phyloP scores from a whole-genome alignment of 805 yeast genomes.

The Zygosaccharomyces lentus region DNA sequence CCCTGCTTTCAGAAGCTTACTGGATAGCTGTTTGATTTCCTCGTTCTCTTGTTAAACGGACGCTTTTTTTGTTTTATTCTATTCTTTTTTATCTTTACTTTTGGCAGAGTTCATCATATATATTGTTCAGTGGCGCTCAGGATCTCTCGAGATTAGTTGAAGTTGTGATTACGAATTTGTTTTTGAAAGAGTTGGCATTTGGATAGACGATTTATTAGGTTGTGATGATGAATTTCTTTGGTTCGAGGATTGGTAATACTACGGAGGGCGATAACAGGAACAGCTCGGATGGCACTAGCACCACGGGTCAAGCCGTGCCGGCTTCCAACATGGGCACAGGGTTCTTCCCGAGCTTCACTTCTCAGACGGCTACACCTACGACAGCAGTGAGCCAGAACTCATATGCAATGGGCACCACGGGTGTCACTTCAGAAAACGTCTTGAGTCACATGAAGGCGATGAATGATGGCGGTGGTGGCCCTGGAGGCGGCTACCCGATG shows the following conservation, averaged over 20 bases:
- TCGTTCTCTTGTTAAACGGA: slow-evolving; percentile 2
- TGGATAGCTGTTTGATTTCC: not conserved
- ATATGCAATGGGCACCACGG: slow-evolving; percentile 66
- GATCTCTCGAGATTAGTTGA: not conserved
- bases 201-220: not conserved
- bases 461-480: slow-evolving; percentile 13
- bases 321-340: slow-evolving; percentile 14
- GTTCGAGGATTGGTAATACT: slow-evolving; percentile 16
- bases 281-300: slow-evolving; percentile 9
- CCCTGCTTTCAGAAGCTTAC: not conserved
- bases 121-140: not conserved
- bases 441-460: slow-evolving; percentile 32
- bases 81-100: not conserved
- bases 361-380: slow-evolving; percentile 57
- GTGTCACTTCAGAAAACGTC: slow-evolving; percentile 38
- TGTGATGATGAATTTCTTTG: slow-evolving; percentile 31
- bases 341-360: slow-evolving; percentile 36
- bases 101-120: slow-evolving; percentile 1
- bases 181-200: not conserved
- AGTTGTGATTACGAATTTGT: not conserved
- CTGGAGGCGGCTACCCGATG: not conserved
- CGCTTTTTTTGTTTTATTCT: not conserved
- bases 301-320: slow-evolving; percentile 7
- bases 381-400: slow-evolving; percentile 61
- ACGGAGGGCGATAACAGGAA: slow-evolving; percentile 12